Base-by-base conservation (phyloP, 495 filamentous ascomycete genomes). In the Pseudomonodictys pantanalensis region DNA sequence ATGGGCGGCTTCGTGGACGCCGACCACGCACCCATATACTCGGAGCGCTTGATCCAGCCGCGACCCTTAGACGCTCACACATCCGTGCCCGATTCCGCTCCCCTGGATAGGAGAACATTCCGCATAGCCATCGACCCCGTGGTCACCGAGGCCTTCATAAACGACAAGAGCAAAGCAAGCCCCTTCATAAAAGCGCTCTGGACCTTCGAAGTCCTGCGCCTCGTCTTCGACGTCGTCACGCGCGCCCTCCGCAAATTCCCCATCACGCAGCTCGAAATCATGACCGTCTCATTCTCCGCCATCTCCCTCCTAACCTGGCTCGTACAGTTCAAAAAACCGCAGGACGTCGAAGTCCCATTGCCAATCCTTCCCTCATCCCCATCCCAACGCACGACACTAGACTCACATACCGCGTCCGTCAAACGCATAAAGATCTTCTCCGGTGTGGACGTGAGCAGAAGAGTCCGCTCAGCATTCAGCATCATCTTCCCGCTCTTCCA, bases 181-280 rank as follows among this genome's bases (percentile, higher is more conserved):
- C 20, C 11, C 22, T 32, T 60, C 20, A 7, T 46, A 10, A 26
- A 38, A 44, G 24, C 45, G 1, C 48, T 60, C 24, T 50, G 46
- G 22, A 32, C 45, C 2, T 6, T 6, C 2, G 35, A 60, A 29
- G 45, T 60, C 2, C 26, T 41, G 2, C 49, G 56, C 12, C 26
- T 60, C 20, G 2, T 53, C 4, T 11, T 60, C 23, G 48, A 41
- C 1, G 15, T 46, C 2, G 28, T 29, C 39, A 28, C 20, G 1
- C 24, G 56, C 12, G 28, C 47, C 3, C 7, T 38, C 17, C 15
- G 12, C 8, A 32, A 32, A 5, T 23, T 52, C 15, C 56, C 56
- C 18, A 44, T 52, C 24, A 60, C 33, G 9, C 56, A 52, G 39
- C 56, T 60, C 3, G 56, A 60, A 38, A 60, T 60, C 25, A 52